phyloP scores from a whole-genome alignment of 169 alveolate genomes.

The Eimeria necatrix region DNA sequence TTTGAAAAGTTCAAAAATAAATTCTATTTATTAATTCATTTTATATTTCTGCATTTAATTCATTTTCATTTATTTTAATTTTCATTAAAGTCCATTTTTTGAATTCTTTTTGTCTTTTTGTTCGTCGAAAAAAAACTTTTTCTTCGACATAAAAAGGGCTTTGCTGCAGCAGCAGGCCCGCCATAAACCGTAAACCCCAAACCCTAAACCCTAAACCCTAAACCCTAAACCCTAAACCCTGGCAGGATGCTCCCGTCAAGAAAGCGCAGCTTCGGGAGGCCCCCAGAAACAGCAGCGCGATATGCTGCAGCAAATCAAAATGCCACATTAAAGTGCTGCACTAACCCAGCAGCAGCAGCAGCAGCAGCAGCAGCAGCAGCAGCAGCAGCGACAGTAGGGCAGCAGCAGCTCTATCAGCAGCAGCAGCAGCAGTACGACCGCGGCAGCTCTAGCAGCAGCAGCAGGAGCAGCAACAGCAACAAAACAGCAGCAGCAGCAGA shows the following conservation, averaged over 20 bases:
- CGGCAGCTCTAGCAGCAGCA: background rate
- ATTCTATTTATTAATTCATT: no score
- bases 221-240: background rate
- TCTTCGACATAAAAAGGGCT: no score
- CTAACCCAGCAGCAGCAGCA: background rate
- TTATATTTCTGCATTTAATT: no score
- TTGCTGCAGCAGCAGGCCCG: no score
- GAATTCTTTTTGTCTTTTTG: no score
- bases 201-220: slow-evolving; percentile 22
- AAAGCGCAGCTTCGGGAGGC: background rate
- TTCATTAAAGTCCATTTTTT: no score
- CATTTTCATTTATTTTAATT: no score
- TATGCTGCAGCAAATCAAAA: no score
- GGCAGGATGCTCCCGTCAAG: background rate
- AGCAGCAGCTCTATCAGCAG: background rate
- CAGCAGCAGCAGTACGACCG: background rate
- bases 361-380: background rate
- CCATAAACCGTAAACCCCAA: no score
- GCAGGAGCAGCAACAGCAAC: background rate
- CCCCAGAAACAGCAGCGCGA: background rate
- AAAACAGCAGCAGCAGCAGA: background rate
- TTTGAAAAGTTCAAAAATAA: no score
- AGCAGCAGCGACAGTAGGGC: background rate
- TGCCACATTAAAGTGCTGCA: no score
- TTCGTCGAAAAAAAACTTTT: no score